Conservation (phyloP, 2,329 filamentous ascomycete species). For the Fusarium tanahbumbuense region DNA sequence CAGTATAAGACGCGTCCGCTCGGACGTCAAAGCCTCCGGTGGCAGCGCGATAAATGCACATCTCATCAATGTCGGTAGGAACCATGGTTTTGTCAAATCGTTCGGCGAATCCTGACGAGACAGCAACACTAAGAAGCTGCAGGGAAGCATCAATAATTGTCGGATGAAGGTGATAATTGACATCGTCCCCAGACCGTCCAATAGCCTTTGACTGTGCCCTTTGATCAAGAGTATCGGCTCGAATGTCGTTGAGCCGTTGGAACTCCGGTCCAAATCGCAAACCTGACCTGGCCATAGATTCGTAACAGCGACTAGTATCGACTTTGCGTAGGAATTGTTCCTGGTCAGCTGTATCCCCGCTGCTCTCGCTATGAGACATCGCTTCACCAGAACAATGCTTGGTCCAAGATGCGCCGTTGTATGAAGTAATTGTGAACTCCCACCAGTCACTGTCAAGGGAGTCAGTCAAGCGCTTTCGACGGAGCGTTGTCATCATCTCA, state of each 20-base stretch:
- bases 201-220: background rate
- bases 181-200: background rate
- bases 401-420: constrained; percentile 1
- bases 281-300: constrained; percentile 1
- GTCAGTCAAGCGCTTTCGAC: constrained; percentile 2
- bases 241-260: background rate
- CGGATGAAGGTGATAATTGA: constrained; percentile 3
- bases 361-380: background rate
- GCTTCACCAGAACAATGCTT: constrained; percentile 9
- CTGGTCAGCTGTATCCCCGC: background rate
- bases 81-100: constrained; percentile 10
- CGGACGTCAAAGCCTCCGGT: background rate
- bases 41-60: background rate
- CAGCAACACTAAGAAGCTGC: background rate
- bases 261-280: constrained; percentile 9
- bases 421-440: constrained; percentile 3
- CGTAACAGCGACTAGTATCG: background rate
- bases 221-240: background rate
- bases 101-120: constrained; percentile 1
- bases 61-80: constrained; percentile 2
- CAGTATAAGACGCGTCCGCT: background rate
- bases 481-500: constrained; percentile 4
- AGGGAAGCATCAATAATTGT: constrained; percentile 7
- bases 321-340: background rate
- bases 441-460: constrained; percentile 11